A percentile compares a stretch with the other conserved stretches of the same genome.
Conservation (phyloP, 1,139 yeast genomes). For the Geotrichum klebahnii region DNA sequence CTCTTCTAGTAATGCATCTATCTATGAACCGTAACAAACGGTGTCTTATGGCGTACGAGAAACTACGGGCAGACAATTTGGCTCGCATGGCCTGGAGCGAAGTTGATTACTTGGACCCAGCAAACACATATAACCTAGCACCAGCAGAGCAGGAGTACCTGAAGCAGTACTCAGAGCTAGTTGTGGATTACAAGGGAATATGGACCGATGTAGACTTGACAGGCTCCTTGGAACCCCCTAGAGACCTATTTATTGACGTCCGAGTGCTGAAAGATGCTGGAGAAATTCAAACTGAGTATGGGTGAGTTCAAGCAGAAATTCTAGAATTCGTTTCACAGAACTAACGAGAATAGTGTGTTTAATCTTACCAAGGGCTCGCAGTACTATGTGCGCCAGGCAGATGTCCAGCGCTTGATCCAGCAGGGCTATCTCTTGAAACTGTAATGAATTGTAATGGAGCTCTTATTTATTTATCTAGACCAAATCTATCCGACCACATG, state of each 20-base stretch:
- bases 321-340: too few species aligned
- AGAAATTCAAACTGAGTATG: conserved; percentile 95
- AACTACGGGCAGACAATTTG: conserved; percentile 62
- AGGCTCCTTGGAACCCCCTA: conserved; percentile 86
- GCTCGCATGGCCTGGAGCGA: conserved; percentile 71
- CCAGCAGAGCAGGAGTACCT: conserved; percentile 79
- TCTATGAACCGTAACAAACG: conserved; percentile 85
- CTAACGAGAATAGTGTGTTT: conserved; percentile 49
- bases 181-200: conserved; percentile 71
- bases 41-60: conserved; percentile 79
- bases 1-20: conserved; percentile 72
- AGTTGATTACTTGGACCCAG: conserved; percentile 36
- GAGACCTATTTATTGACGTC: conserved; percentile 86
- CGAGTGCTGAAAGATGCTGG: conserved; percentile 93
- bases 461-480: neutral
- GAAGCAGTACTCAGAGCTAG: conserved; percentile 62
- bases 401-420: conserved; percentile 87
- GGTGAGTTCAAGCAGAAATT: conserved; percentile 38
- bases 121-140: conserved; percentile 51
- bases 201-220: conserved; percentile 84
- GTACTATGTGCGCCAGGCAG: conserved; percentile 87
- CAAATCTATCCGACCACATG: neutral
- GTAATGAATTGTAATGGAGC: conserved; percentile 36
- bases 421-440: conserved; percentile 88
- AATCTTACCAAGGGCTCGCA: conserved; percentile 93